Base-by-base conservation (phyloP, 768 basidiomycete species). In the Neoboletus brunneissimus region DNA sequence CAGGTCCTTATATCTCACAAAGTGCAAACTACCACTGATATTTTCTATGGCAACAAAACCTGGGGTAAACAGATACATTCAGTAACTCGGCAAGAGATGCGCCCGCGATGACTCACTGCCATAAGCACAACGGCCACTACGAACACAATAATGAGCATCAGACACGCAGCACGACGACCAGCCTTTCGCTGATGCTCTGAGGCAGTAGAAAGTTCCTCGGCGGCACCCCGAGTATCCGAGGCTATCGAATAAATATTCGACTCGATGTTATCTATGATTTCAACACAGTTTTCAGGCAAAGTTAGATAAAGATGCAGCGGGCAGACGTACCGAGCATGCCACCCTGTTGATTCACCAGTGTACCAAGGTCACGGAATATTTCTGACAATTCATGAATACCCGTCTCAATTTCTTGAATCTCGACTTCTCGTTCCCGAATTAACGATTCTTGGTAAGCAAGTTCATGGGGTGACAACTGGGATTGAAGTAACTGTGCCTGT, bases 351-450 rank as follows among this genome's bases (percentile, higher is more conserved):
- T 86, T 84, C 1, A 99, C 95, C 45, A 99, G 79, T 16, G 94
- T 95, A 43, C 95, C 96, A 45, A 99, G 76, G 73, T 98, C 95
- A 48, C 91, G 84, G 80, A 99, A 98, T 67, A 99, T 98, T 73
- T 98, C 93, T 27, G 91, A 84, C 45, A 99, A 74, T 72, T 99
- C 96, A 66, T 96, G 93, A 53, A 99, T 98, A 8, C 97, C 96
- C 8, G 85, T 87, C 73, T 99, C 97, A 50, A 99, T 99, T 68
- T 98, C 94, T 49, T 90, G 84, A 53, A 98, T 98, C 66, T 98
- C 97, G 0, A 79, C 80, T 70, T 99, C 96, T 18, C 97, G 88
- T 68, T 99, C 97, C 38, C 55, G 68, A 37, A 72, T 72, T 37
- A 98, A 76, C 11, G 92, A 91, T 69, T 99, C 96, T 71, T 98